phyloP scores from a whole-genome alignment of 129 eudicot genomes.

The Dittrichia graveolens region DNA sequence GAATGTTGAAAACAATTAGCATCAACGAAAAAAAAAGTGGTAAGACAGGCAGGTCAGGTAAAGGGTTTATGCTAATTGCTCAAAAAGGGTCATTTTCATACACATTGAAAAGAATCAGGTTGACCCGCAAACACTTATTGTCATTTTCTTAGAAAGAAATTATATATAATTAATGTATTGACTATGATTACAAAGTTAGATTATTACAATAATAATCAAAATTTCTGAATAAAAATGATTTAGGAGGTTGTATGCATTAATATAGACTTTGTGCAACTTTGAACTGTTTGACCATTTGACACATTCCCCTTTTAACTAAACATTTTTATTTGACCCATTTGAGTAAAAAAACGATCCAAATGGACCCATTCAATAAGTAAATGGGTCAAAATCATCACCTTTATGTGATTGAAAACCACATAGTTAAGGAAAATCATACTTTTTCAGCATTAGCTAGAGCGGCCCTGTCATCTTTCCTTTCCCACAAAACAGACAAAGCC shows the following conservation, averaged over 20 bases:
- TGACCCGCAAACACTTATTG: background rate
- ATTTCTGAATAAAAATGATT: background rate
- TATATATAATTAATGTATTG: background rate
- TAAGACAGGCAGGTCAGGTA: background rate
- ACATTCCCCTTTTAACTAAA: background rate
- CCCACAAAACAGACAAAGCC: conserved; percentile 88
- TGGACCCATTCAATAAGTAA: background rate
- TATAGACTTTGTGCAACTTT: background rate
- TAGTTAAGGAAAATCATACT: conserved; percentile 38
- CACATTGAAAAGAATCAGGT: background rate
- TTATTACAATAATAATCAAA: background rate
- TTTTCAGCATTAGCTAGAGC: conserved; percentile 86
- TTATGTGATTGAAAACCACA: background rate
- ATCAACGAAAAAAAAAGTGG: background rate
- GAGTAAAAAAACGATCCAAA: background rate
- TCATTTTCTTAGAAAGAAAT: background rate
- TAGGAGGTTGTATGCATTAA: background rate
- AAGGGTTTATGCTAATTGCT: background rate
- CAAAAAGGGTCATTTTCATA: background rate
- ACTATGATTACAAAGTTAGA: background rate
- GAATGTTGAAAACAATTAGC: conserved; percentile 29
- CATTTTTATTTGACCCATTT: background rate
- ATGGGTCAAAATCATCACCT: background rate
- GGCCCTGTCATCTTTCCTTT: conserved; percentile 93
- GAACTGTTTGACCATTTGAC: background rate